Evolutionary conservation across 1,139 yeast species (phyloP), one percentile per base, ranked within the genome.

Genomic region (Taphrina pruni): DNA sequence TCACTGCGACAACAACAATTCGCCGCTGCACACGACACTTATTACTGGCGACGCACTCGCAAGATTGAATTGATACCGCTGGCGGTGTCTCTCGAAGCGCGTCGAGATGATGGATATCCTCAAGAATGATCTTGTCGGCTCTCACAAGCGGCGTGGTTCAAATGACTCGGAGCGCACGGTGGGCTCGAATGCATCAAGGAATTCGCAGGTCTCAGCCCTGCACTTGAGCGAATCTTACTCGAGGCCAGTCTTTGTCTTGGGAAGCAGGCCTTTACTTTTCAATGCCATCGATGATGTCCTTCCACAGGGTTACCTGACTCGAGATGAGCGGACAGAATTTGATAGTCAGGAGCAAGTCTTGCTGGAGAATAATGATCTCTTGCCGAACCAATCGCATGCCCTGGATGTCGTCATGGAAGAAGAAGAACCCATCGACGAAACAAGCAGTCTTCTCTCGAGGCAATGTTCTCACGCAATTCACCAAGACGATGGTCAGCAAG

Each of bases 351-450:
- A 62, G 12, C 58, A 52, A 46, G 52, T 55, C n/a, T 52, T 62
- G 35, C 43, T 62, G 32, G 66, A 62, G 52, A 62, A 62, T 45
- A 62, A 62, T 41, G 66, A 62, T 17, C 20, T 62, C 14, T 32
- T 62, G 52, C 66, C 66, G 48, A 62, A 62, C 21, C 66, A 26
- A 41, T 54, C 66, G 36, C 51, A 43, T 12, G 39, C 43, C 8
- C 66, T 62, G 11, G 66, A 62, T 12, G 52, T 56, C n/a, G 66
- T 62, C 43, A 62, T 62, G 66, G 66, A 62, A n/a, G 54, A 50
- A 1, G 66, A 62, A n/a, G 66, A 62, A 46, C 66, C 66, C 7
- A 56, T 56, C 17, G 46, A 41, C 46, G 66, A 62, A 35, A 41
- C 66, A 7, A 62, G 58, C 35, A 51, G 60, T 41, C 66, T 62